Evolutionary conservation across 116 monocot genomes (phyloP), one percentile per base, ranked within the genome.

Genomic region (Iris pallida): DNA sequence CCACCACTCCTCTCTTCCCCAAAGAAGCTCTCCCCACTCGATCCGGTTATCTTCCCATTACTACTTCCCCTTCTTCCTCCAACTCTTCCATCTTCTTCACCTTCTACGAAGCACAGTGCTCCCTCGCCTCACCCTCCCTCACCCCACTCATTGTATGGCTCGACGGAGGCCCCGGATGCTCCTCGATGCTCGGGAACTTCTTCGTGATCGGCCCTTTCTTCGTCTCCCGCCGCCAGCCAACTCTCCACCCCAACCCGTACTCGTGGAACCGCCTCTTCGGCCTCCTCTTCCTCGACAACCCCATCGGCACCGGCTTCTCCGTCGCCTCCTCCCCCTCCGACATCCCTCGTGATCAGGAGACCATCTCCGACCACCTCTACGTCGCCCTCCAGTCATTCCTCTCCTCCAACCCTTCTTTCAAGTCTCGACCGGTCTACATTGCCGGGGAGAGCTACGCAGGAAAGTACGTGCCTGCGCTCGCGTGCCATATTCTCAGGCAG

Each of bases 381-480:
- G 7, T 46, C 42, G 86, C 82, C 8, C 73, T 95, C 7, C 84
- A 84, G 52, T 47, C 55, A 19, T 88, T 92, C 75, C 18, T 86
- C 53, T 70, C 77, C 0, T 79, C 84, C 16, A 49, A 82, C 49
- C 53, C 78, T 5, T 55, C 46, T 5, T 75, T 91, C 67, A 65
- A 74, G 4, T 6, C 75, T 46, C 79, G 95, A 7, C 95, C 95
- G 7, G 51, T 95, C 46, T 95, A 76, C 57, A 10, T 95, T 19
- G 82, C 86, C 12, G 95, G 91, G 44, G 88, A 95, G 82, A 95
- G 95, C 78, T 91, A 95, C 59, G 95, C 91, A 5, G 95, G 95
- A 2, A 95, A 95, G 78, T 95, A 88, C 73, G 60, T 91, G 40
- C 91, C 91, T 18, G 69, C 86, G 4, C n/a, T 53, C 8, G 84